Evolutionary conservation across 352 stramenopile species (phyloP).

Genomic region (Pythium chondricola): DNA sequence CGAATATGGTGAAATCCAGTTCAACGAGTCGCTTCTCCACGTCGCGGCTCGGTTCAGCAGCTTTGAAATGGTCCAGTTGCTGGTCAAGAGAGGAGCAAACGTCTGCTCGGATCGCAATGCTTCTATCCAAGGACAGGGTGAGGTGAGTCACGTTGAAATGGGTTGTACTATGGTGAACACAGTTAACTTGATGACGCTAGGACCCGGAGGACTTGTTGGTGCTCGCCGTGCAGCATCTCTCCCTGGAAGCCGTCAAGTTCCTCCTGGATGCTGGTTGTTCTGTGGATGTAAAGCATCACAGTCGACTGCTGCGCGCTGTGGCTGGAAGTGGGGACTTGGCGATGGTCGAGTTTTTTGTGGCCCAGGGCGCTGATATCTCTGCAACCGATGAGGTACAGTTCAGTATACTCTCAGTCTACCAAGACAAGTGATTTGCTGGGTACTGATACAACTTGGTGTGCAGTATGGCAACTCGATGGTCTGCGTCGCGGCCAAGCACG

Average conservation of each 20-base stretch:
- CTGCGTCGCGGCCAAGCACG: constrained; percentile 6
- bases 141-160: no score
- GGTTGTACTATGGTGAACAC: no score
- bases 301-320: background rate
- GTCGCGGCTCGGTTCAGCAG: constrained; percentile 1
- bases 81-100: constrained; percentile 5
- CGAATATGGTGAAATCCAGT: background rate
- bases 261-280: background rate
- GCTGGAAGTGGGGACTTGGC: background rate
- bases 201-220: constrained; percentile 12
- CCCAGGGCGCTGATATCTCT: background rate
- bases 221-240: constrained; percentile 4
- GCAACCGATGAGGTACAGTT: background rate
- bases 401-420: constrained; percentile 5
- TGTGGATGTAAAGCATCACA: background rate
- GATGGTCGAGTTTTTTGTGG: constrained; percentile 1
- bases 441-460: constrained; percentile 1
- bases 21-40: constrained; percentile 7
- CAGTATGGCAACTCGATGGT: constrained; percentile 10
- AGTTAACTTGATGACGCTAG: no score
- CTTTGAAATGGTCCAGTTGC: constrained; percentile 1
- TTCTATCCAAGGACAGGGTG: background rate
- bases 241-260: constrained; percentile 1
- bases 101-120: background rate
- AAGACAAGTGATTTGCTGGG: constrained; percentile 2